Conservation (phyloP, 768 basidiomycete genomes). For the Udeniomyces megalosporus region DNA sequence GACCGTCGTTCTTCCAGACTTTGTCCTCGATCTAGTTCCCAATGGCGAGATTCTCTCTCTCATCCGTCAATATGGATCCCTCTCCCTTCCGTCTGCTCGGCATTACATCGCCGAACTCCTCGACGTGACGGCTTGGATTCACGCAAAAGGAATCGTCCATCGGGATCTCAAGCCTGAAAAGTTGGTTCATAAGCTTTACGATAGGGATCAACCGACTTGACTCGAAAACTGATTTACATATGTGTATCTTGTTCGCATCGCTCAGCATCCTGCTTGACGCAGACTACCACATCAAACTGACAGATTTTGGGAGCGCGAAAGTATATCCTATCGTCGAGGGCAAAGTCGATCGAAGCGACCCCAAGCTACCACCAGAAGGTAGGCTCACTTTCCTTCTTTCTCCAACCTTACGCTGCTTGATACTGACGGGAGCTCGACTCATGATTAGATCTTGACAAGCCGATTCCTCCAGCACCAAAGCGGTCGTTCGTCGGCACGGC, state of each 20-base stretch:
- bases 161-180: slow-evolving; percentile 29
- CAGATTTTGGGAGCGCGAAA: slow-evolving; percentile 84
- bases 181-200: too few species aligned
- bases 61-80: slow-evolving; percentile 47
- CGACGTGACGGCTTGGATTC: slow-evolving; percentile 80
- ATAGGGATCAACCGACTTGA: too few species aligned
- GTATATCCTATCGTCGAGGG: slow-evolving; percentile 21
- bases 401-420: not conserved
- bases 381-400: not conserved
- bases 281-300: slow-evolving; percentile 75
- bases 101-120: slow-evolving; percentile 83
- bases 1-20: slow-evolving; percentile 8
- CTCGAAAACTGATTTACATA: too few species aligned
- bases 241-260: slow-evolving; percentile 43
- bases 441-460: slow-evolving; percentile 23
- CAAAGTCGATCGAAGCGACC: slow-evolving; percentile 4
- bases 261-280: slow-evolving; percentile 82
- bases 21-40: slow-evolving; percentile 15
- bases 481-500: slow-evolving; percentile 78
- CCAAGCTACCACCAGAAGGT: not conserved
- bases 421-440: too few species aligned
- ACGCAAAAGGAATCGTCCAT: slow-evolving; percentile 74
- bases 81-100: slow-evolving; percentile 56
- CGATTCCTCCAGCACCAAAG: slow-evolving; percentile 32
- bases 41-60: slow-evolving; percentile 15